Evolutionary conservation across 306 rosid genomes (phyloP).

Genomic region (Trichosanthes cucumerina): DNA sequence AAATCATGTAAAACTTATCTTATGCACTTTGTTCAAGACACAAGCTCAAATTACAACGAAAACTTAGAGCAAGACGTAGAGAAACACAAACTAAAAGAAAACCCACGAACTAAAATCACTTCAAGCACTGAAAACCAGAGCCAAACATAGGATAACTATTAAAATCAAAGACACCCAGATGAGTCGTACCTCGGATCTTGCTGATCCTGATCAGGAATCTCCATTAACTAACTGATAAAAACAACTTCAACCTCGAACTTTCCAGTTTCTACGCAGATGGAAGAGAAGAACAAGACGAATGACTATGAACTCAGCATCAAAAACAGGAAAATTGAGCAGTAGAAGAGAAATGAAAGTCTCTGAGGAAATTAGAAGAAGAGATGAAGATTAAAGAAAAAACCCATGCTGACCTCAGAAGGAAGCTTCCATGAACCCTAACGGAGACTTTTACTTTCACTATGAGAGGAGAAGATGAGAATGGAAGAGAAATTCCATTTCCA

Average conservation of each 20-base stretch:
- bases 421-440: slow-evolving; percentile 28
- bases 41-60: neutral
- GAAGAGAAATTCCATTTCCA: slow-evolving; percentile 9
- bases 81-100: neutral
- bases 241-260: slow-evolving; percentile 14
- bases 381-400: neutral
- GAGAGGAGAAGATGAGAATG: slow-evolving; percentile 14
- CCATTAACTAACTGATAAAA: slow-evolving; percentile 21
- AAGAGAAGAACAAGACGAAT: neutral
- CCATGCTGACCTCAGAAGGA: slow-evolving; percentile 7
- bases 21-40: neutral
- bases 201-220: slow-evolving; percentile 38
- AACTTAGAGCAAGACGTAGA: neutral
- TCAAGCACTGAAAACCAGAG: neutral
- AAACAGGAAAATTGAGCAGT: slow-evolving; percentile 8
- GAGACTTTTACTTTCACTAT: slow-evolving; percentile 17
- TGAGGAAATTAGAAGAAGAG: neutral
- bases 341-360: slow-evolving; percentile 14
- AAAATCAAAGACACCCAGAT: slow-evolving; percentile 22
- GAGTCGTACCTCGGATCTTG: slow-evolving; percentile 52
- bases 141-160: neutral
- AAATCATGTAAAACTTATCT: neutral
- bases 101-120: slow-evolving; percentile 10
- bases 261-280: slow-evolving; percentile 19
- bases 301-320: neutral